Conservation (phyloP, 2,329 filamentous ascomycete genomes). For the Pseudogymnoascus sp. region DNA sequence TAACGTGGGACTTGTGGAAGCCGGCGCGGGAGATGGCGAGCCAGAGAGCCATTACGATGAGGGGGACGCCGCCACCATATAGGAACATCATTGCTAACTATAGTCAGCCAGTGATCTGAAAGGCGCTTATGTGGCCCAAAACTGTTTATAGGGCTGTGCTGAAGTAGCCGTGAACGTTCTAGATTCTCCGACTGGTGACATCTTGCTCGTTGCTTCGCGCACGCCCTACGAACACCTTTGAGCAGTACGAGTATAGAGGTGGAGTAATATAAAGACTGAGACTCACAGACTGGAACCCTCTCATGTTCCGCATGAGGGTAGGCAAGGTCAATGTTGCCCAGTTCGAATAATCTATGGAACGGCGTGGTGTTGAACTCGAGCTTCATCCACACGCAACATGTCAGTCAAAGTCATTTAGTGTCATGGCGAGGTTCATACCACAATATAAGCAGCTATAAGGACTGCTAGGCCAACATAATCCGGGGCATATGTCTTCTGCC, state of each 20-base stretch:
- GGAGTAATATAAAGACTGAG: not conserved
- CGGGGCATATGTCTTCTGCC: slow-evolving; percentile 70
- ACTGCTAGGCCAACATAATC: slow-evolving; percentile 76
- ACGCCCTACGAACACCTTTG: not conserved
- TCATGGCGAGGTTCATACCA: slow-evolving; percentile 35
- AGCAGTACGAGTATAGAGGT: not conserved
- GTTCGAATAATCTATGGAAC: slow-evolving; percentile 89
- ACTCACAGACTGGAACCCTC: slow-evolving; percentile 68
- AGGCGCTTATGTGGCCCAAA: not conserved
- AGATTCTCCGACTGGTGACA: not conserved
- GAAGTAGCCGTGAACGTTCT: not conserved
- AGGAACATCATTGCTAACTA: slow-evolving; percentile 60
- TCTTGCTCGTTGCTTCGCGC: not conserved
- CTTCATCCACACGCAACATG: slow-evolving; percentile 29
- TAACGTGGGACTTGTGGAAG: slow-evolving; percentile 74
- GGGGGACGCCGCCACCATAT: slow-evolving; percentile 66
- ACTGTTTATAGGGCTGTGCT: not conserved
- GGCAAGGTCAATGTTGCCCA: slow-evolving; percentile 75
- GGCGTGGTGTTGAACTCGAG: slow-evolving; percentile 65
- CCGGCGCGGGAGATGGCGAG: slow-evolving; percentile 53
- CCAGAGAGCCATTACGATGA: slow-evolving; percentile 57
- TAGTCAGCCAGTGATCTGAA: not conserved
- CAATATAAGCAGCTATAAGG: slow-evolving; percentile 58
- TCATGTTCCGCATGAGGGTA: slow-evolving; percentile 81
- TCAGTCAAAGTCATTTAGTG: not conserved